Evolutionary conservation across 768 basidiomycete species (phyloP), one percentile per base, ranked within the genome.

Genomic region (Russula sp.): DNA sequence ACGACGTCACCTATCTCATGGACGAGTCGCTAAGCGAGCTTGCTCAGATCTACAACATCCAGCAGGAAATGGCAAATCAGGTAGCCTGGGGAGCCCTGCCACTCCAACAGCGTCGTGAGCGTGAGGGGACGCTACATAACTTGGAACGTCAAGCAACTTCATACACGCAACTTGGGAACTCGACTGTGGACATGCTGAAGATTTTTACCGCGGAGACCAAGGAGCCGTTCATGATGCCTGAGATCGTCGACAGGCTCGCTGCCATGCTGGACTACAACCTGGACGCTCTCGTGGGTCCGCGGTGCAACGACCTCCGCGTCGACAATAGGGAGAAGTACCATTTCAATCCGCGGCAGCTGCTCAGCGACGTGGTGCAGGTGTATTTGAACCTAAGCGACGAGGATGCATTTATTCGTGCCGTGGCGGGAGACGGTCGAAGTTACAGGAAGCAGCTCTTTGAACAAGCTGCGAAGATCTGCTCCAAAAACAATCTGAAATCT

Each of bases 221-320:
- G 71, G 82, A 78, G 32, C 95, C 97, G 0, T 99, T 98, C 75
- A 89, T 97, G 83, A 88, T 92, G 74, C 88, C 90, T 8, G 97
- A 99, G 74, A 98, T 99, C 50, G 91, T 98, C 55, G 88, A 95
- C 72, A 84, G 90, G 39, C 80, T 99, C 16, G 97, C 97, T 3
- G 95, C 95, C 0, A 98, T 97, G 90, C 75, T 99, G 69, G 91
- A 97, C 71, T 93, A 94, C 75, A 98, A 98, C 70, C 79, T 99
- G 20, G 85, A 87, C 52, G 87, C 86, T 2, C 83, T 99, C 25
- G 91, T 86, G 48, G 97, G 97, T 0, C 93, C 95, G 5, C 85
- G 83, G 66, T 95, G 87, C 74, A 84, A 87, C 65, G 88, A 96
- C 41, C 81, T 99, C 13, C 85, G 81, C 62, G 93, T 98, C 61